Base-by-base conservation (phyloP, 495 filamentous ascomycete species). In the Penicillium parvum region DNA sequence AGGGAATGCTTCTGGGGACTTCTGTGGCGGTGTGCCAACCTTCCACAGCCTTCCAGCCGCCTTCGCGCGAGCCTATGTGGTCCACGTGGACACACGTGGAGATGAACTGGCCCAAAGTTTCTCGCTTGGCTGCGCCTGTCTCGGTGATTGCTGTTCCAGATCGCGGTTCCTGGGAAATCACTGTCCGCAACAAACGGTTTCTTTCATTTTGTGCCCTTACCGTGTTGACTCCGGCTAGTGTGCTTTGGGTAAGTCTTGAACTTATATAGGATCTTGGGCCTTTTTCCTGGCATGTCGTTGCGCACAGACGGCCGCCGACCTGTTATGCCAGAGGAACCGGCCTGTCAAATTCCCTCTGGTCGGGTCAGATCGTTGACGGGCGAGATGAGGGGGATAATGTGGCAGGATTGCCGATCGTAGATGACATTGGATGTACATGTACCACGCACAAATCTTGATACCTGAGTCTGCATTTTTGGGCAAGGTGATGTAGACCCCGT, bases 11-110 rank as follows among this genome's bases (percentile, higher is more conserved):
- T 29, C 22, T 12, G 29, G 22, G 14, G 37, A 40, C 5, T 29
- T 27, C 35, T 19, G n/a, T 8, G 19, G 15, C 19, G 39, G 34
- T 26, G 44, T 52, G 49, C 43, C 43, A 21, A 39, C 26, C 50
- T 62, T 60, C 51, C 58, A 37, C 40, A 40, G 43, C 51, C 53
- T 66, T 65, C 60, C 43, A 65, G 45, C 55, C 52, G 53, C 34
- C 45, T 57, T 58, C 50, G 37, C 28, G 36, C 52, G 52, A 52
- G 57, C 47, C 62, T 62, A 66, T 66, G 62, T 60, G 43, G 60
- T 57, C 50, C 64, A 68, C 64, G 64, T 68, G 64, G 53, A 58
- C 53, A 55, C 64, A 63, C 60, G 64, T 65, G 60, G 64, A 58
- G 57, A 49, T 29, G 28, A 15, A 15, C n/a, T 23, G 36, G 36